Evolutionary conservation across 75 land plant species (phyloP), one percentile per base, ranked within the genome.

Genomic region (Selaginella moellendorffii): DNA sequence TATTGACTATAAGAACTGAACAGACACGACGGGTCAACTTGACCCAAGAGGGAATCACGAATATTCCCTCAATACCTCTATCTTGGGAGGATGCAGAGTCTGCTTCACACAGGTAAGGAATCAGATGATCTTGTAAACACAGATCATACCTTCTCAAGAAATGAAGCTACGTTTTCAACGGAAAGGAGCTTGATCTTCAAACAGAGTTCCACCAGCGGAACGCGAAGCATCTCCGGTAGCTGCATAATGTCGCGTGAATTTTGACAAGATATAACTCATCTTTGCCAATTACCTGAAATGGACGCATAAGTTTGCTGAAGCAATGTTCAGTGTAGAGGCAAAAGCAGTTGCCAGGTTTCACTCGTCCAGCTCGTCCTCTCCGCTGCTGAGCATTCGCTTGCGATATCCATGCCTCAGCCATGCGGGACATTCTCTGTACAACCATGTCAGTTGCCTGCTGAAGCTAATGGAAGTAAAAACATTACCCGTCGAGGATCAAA

Each of bases 321-420:
- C 96, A 77, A 66, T 83, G 54, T 18, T 62, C 72, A 26, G 96
- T 90, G 54, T 83, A 90, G 27, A 90, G 71, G 60, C 83, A 79
- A 54, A 77, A 90, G 69, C 96, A 90, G 31, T 76, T 71, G 62
- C 96, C 96, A 31, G 85, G 79, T 65, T 74, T 81, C 19, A 90
- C 87, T 65, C 96, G 91, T 30, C 96, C 96, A 69, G 96, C 96
- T 70, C 96, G 73, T 66, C 96, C 96, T 42, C 78, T 56, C n/a
- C 96, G 68, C 63, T 90, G 96, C 54, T 71, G 82, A 30, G 91
- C 91, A 86, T 86, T 90, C 25, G 96, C 96, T 66, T 78, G 80
- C 60, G 96, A 86, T 62, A 90, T 83, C 96, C 96, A 90, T 30
- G 79, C 85, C 66, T 90, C 96, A 83, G 82, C 85, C 82, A 90